Conservation (phyloP, 768 basidiomycete species). For the Mycena vulgaris region DNA sequence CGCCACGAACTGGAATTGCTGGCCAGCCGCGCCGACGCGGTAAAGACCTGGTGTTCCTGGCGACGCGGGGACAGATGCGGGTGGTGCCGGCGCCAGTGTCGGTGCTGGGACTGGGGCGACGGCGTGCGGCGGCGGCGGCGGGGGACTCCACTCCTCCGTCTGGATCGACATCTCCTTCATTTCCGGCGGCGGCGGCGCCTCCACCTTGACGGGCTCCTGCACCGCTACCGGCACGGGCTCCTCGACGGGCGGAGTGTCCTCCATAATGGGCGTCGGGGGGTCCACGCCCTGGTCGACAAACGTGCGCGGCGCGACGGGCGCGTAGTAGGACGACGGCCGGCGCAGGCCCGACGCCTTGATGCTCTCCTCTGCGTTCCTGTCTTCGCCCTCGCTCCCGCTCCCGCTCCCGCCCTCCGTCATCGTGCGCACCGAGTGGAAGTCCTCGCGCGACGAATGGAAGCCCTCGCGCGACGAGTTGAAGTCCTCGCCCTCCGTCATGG, state of each 20-base stretch:
- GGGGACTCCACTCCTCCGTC: constrained; percentile 81
- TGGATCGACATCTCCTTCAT: constrained; percentile 84
- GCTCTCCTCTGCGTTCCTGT: constrained; percentile 84
- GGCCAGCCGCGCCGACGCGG: constrained; percentile 38
- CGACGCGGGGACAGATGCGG: constrained; percentile 49
- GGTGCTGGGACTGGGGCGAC: constrained; percentile 50
- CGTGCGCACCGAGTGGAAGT: constrained; percentile 85
- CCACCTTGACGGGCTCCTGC: constrained; percentile 41
- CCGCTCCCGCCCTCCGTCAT: constrained; percentile 67
- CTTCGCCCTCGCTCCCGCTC: constrained; percentile 57
- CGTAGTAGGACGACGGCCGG: constrained; percentile 46
- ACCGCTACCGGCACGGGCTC: constrained; percentile 34
- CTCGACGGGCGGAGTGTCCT: constrained; percentile 43
- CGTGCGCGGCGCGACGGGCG: constrained; percentile 46
- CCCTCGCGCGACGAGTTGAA: constrained; percentile 73
- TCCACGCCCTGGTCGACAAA: constrained; percentile 38
- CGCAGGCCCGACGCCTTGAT: constrained; percentile 74
- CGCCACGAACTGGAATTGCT: constrained; percentile 42
- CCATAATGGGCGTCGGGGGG: constrained; percentile 29
- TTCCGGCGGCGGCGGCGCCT: constrained; percentile 60
- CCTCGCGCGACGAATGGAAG: constrained; percentile 82
- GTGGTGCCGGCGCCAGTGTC: constrained; percentile 42
- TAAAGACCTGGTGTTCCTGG: constrained; percentile 35
- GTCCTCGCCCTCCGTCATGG: neutral
- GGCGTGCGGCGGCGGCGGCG: constrained; percentile 52